Percentiles rank a stretch among this genome's conserved stretches.
Evolutionary conservation across 495 filamentous ascomycete species (phyloP).

Genomic region (Xylaria longipes): DNA sequence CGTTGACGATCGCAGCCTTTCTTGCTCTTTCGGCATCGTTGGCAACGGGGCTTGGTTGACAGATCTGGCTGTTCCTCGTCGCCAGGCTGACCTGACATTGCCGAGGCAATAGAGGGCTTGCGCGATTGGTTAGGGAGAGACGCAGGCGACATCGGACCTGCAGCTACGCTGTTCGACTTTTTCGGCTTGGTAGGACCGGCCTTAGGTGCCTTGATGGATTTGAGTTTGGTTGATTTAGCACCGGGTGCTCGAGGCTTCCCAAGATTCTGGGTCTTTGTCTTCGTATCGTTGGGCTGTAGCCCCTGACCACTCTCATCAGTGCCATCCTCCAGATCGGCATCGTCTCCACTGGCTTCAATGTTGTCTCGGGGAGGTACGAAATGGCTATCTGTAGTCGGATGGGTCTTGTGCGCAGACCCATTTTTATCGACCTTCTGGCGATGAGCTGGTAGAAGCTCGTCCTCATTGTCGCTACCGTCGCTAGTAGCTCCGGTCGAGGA

Average conservation of each 20-base stretch:
- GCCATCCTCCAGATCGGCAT: slow-evolving; percentile 66
- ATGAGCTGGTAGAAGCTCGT: slow-evolving; percentile 67
- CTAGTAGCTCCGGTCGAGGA: slow-evolving; percentile 85
- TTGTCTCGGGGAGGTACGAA: slow-evolving; percentile 69
- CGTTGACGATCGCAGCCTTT: slow-evolving; percentile 97
- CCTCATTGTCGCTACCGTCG: slow-evolving; percentile 80
- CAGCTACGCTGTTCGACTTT: slow-evolving; percentile 46
- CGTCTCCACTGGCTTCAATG: slow-evolving; percentile 74
- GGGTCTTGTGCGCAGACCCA: slow-evolving; percentile 51
- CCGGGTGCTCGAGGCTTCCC: slow-evolving; percentile 53
- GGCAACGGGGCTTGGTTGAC: slow-evolving; percentile 94
- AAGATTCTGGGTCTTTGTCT: slow-evolving; percentile 45
- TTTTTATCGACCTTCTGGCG: slow-evolving; percentile 66
- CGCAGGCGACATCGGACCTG: slow-evolving; percentile 70
- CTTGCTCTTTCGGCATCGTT: slow-evolving; percentile 98
- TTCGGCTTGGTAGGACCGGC: slow-evolving; percentile 62
- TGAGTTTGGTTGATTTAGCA: slow-evolving; percentile 52
- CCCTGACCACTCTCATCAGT: slow-evolving; percentile 32
- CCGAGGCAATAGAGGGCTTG: slow-evolving; percentile 80
- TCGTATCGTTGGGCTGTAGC: slow-evolving; percentile 37
- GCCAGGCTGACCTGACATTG: slow-evolving; percentile 68
- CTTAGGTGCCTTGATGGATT: slow-evolving; percentile 52
- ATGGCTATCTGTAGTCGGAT: slow-evolving; percentile 66
- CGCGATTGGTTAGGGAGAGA: slow-evolving; percentile 71
- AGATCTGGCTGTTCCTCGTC: slow-evolving; percentile 87